phyloP scores from a whole-genome alignment of 345 rosid genomes.

The Moricandia moricandioides region DNA sequence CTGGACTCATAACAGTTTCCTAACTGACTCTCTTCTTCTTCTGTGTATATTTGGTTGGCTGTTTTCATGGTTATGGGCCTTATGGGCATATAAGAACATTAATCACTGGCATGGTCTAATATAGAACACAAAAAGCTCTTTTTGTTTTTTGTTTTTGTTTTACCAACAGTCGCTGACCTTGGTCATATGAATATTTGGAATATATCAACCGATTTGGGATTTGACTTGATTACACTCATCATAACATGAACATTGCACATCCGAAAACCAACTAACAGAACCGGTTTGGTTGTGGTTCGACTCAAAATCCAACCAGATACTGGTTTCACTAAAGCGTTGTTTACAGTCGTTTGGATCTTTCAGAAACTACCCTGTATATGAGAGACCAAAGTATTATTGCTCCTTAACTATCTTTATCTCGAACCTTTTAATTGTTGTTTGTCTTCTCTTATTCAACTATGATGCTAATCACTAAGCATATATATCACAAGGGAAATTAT shows the following conservation, averaged over 20 bases:
- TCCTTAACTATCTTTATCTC: background rate
- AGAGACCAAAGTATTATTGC: background rate
- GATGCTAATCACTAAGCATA: background rate
- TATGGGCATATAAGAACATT: background rate
- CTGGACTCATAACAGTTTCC: conserved; percentile 25
- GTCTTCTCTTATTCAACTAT: background rate
- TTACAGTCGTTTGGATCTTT: background rate
- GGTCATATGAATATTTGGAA: background rate
- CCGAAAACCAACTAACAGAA: background rate
- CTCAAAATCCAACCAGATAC: background rate
- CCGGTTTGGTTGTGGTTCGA: background rate
- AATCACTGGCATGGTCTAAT: conserved; percentile 6
- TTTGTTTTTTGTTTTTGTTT: background rate
- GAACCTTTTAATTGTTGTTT: background rate
- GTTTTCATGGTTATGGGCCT: background rate
- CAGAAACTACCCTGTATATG: background rate
- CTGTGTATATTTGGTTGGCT: background rate
- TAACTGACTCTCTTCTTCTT: conserved; percentile 17
- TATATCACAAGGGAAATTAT: background rate
- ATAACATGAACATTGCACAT: background rate
- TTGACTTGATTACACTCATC: background rate
- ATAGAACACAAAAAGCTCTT: background rate
- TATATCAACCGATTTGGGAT: background rate
- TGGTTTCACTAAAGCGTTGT: background rate
- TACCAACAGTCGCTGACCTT: background rate